A percentile compares a stretch with the other conserved stretches of the same genome.
Evolutionary conservation across 2,329 filamentous ascomycete genomes (phyloP).

Genomic region (Aureobasidium sp.): DNA sequence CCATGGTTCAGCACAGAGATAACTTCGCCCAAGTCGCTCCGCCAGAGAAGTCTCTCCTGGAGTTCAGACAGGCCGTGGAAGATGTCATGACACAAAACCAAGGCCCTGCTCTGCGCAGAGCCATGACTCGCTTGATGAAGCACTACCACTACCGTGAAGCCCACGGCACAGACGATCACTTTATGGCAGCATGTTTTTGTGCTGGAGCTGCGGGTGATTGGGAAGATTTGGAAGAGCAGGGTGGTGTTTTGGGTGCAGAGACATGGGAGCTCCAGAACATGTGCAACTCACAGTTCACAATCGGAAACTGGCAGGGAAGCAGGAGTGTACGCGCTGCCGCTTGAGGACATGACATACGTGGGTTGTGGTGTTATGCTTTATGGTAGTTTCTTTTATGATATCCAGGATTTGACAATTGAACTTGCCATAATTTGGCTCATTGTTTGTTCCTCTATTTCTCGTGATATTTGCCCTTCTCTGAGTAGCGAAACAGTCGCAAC

Average conservation of each 20-base stretch:
- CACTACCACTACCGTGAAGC: conserved; percentile 59
- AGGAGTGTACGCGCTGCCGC: not conserved
- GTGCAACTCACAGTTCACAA: conserved; percentile 53
- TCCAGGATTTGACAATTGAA: not conserved
- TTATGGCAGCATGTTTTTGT: conserved; percentile 59
- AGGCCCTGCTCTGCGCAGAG: conserved; percentile 49
- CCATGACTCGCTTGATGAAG: conserved; percentile 59
- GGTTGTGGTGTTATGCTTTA: not conserved
- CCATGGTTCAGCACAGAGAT: conserved; percentile 57
- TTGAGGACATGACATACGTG: not conserved
- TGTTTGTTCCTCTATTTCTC: too few relatives aligned
- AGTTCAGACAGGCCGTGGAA: conserved; percentile 59
- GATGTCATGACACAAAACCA: conserved; percentile 50
- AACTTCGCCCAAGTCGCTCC: conserved; percentile 55
- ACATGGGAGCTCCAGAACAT: conserved; percentile 62
- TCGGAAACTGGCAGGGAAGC: conserved; percentile 36
- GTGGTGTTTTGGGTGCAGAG: conserved; percentile 34
- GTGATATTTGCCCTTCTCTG: not conserved
- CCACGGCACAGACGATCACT: conserved; percentile 64
- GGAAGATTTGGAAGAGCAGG: not conserved
- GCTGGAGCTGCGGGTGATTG: conserved; percentile 49
- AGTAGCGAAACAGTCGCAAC: too few relatives aligned
- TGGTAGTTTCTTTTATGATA: not conserved
- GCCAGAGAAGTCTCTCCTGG: conserved; percentile 54
- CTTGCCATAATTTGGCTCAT: too few relatives aligned